Evolutionary conservation across 139 green algal genomes (phyloP).

Genomic region (Chlamydomonas asymmetrica): DNA sequence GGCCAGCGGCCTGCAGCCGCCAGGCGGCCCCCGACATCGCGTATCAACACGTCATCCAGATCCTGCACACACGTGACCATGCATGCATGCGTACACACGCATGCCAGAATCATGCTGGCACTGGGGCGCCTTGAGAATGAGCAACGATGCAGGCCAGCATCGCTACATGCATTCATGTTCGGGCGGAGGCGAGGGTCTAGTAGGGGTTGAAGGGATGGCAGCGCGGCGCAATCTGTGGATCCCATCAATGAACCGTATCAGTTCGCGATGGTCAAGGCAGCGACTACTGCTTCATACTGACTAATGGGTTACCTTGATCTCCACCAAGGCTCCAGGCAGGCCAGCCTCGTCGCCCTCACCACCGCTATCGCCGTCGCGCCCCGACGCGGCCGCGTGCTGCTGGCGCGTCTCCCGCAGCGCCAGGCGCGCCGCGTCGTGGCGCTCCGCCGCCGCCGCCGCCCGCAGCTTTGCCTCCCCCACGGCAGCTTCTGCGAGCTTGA

Average conservation of each 20-base stretch:
- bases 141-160: too few species aligned
- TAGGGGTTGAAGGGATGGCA: too few species aligned
- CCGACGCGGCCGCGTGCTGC: conserved; percentile 8
- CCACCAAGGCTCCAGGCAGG: conserved; percentile 33
- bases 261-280: too few species aligned
- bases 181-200: too few species aligned
- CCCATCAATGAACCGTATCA: too few species aligned
- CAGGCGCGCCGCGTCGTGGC: conserved; percentile 23
- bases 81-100: too few species aligned
- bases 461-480: conserved; percentile 10
- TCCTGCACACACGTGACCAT: too few species aligned
- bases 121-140: too few species aligned
- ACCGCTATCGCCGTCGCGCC: background rate
- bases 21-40: conserved; percentile 51
- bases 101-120: too few species aligned
- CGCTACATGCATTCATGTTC: too few species aligned
- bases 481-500: conserved; percentile 26
- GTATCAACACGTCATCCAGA: conserved; percentile 57
- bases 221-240: too few species aligned
- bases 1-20: conserved; percentile 39
- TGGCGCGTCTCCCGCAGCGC: conserved; percentile 30
- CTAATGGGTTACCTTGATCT: conserved; percentile 36
- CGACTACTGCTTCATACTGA: too few species aligned
- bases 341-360: conserved; percentile 3
- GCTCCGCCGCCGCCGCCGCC: conserved; percentile 3